Evolutionary conservation across 257 asterid genomes (phyloP).

Genomic region (Solanum etuberosum): DNA sequence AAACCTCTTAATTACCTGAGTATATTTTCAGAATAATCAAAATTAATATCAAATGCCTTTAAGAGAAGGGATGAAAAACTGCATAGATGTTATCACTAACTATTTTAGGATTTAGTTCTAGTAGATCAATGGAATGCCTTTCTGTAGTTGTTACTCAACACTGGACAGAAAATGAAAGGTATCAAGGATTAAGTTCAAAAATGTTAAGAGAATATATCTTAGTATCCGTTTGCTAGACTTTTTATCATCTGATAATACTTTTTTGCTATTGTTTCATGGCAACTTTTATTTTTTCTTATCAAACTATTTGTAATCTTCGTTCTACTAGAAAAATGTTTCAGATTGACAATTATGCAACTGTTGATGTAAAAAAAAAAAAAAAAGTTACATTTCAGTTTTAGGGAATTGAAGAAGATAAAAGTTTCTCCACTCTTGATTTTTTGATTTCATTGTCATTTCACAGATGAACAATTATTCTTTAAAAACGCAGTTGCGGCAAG

Average conservation of each 20-base stretch:
- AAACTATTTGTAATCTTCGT: not conserved
- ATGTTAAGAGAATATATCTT: not conserved
- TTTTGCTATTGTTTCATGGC: not conserved
- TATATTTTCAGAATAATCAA: not conserved
- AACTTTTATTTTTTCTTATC: not conserved
- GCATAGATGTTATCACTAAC: not conserved
- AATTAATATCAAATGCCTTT: not conserved
- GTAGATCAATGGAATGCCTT: not conserved
- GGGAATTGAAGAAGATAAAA: not conserved
- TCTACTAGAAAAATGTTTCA: not conserved
- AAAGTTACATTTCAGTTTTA: not conserved
- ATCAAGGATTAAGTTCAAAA: not conserved
- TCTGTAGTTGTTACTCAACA: not conserved
- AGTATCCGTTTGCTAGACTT: not conserved
- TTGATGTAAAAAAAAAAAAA: not conserved
- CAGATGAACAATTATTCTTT: constrained; percentile 72
- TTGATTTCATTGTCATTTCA: constrained; percentile 4
- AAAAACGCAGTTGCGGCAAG: constrained; percentile 52
- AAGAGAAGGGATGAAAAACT: not conserved
- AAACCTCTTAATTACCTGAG: not conserved
- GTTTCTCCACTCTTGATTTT: not conserved
- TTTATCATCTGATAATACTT: not conserved
- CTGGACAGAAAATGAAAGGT: not conserved
- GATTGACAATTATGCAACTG: not conserved
- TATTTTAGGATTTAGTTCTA: not conserved